These are phyloP conservation scores for Boechera retrofracta DNA, from an alignment of 345 rosid genomes.

Conservation along the genomic window DNA sequence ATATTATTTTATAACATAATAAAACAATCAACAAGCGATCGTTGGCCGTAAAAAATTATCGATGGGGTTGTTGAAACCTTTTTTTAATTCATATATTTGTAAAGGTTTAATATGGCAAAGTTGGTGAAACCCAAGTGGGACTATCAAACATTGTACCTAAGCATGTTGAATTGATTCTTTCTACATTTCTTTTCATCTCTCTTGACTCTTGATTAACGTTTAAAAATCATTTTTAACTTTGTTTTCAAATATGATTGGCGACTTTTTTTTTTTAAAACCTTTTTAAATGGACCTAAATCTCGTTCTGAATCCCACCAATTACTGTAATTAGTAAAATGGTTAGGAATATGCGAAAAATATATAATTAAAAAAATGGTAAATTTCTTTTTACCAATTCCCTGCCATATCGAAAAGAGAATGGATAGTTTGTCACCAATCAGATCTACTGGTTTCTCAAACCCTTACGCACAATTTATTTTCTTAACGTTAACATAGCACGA, in stretches of 20 bases:
- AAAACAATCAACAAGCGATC: constrained; percentile 19
- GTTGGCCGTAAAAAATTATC: constrained; percentile 23
- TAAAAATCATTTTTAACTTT: not conserved
- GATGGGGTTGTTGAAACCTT: constrained; percentile 47
- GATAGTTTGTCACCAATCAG: not conserved
- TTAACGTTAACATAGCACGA: constrained; percentile 2
- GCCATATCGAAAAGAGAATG: not conserved
- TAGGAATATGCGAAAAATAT: not conserved
- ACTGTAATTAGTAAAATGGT: not conserved
- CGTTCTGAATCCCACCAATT: constrained; percentile 10
- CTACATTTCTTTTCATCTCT: constrained; percentile 38
- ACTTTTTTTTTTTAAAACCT: not conserved
- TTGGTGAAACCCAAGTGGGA: constrained; percentile 47
- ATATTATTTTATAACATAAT: constrained; percentile 10
- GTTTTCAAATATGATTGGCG: constrained; percentile 26
- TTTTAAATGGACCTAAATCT: not conserved
- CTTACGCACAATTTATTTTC: not conserved
- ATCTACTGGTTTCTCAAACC: not conserved
- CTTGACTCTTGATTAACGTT: constrained; percentile 23
- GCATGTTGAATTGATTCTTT: constrained; percentile 43
- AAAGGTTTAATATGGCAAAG: constrained; percentile 37
- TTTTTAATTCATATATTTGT: constrained; percentile 30
- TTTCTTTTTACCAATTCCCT: not conserved
- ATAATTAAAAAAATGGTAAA: not conserved
- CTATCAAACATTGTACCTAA: constrained; percentile 46